Base-by-base conservation (phyloP, 2,329 filamentous ascomycete genomes). In the Apiospora phragmitis region DNA sequence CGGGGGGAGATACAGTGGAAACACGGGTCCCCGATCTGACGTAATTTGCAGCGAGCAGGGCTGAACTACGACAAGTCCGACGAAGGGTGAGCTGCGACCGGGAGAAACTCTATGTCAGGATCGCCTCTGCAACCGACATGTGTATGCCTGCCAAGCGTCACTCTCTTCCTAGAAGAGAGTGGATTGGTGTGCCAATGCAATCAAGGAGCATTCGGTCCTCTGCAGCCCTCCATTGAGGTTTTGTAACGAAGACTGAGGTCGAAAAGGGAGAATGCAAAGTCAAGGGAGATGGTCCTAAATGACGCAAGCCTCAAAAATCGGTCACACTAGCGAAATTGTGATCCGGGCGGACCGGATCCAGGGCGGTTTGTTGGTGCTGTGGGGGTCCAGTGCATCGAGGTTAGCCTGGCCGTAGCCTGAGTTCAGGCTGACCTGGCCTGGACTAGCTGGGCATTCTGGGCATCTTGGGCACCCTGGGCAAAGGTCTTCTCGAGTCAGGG, bases 281-380 rank as follows among this genome's bases (percentile, higher is more conserved):
- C 51, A 35, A 4, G 26, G 26, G 14, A 18, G 6, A 21, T 29
- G 26, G 26, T 21, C 6, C 51, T 62, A 62, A 62, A 62, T 62
- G 55, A 62, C 55, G 55, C 55, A 62, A 62, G 55, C 29, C 18
- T 18, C 55, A 11, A n/a, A 62, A 62, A 21, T 62, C 55, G 14
- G 47, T 49, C 55, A 38, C 55, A 62, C 55, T 62, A 62, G 32
- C 55, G 38, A 62, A 62, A 62, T 38, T 62, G 55, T 35, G 55
- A 62, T 62, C 55, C 55, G 55, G 55, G 55, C 55, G 55, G 55
- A 62, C 55, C 55, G 55, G 55, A 62, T 59, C 51, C 51, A 35
- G 51, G 51, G 29, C 29, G 49, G 26, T 14, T 32, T 29, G 29
- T 1, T 62, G 29, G 29, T 59, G 51, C 21, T 38, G 55, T 62